Conservation (phyloP, 2,329 filamentous ascomycete genomes). For the Zymoseptoria ardabiliae region DNA sequence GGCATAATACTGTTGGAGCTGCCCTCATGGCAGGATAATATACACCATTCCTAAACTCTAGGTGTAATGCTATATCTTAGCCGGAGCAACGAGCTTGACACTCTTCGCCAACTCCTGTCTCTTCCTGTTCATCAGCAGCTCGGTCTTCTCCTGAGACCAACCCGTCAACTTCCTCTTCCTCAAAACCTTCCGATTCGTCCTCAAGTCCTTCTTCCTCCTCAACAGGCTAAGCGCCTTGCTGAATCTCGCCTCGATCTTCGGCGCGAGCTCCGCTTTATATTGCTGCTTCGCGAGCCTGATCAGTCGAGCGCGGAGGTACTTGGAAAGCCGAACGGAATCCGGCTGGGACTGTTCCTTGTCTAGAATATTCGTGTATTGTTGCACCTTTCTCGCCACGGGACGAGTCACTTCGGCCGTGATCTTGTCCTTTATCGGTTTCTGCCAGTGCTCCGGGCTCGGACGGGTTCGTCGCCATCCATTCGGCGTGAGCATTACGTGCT, state of each 20-base stretch:
- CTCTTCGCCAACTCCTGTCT: not conserved
- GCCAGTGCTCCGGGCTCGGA: conserved; percentile 10
- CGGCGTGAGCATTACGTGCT: conserved; percentile 25
- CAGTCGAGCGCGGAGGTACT: not conserved
- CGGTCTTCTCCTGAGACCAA: not conserved
- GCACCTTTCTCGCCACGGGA: not conserved
- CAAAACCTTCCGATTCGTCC: not conserved
- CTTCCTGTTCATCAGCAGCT: not conserved
- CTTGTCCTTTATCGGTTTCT: conserved; percentile 20
- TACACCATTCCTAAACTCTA: not conserved
- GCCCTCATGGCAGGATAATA: not conserved
- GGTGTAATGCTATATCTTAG: not conserved
- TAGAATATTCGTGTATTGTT: not conserved
- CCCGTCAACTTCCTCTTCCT: not conserved
- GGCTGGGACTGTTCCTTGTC: not conserved
- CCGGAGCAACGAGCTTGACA: not conserved
- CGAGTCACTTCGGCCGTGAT: not conserved
- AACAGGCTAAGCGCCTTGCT: not conserved
- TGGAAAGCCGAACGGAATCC: not conserved
- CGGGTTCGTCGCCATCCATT: conserved; percentile 26
- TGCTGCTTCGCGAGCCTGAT: not conserved
- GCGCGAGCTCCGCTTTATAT: not conserved
- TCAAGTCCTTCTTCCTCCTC: not conserved
- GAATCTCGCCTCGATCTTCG: not conserved
- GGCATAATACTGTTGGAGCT: not conserved